Evolutionary conservation across 2,329 filamentous ascomycete genomes (phyloP).

Genomic region (Beauveria bassiana): DNA sequence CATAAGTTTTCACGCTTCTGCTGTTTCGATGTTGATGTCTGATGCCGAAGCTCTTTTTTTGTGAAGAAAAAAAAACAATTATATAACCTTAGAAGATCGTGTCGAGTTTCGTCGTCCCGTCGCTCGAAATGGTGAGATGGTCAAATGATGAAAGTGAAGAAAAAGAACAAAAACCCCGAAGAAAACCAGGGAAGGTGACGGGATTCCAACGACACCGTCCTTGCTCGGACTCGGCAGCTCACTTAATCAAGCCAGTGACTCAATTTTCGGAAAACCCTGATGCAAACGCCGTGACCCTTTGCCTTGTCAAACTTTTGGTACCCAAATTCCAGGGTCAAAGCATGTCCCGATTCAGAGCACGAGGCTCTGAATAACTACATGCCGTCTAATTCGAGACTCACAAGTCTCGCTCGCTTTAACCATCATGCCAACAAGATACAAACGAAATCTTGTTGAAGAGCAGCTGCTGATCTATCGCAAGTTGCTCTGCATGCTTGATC

Average conservation of each 20-base stretch:
- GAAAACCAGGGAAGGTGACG: slow-evolving; percentile 5
- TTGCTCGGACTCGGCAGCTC: background rate
- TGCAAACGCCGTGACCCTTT: slow-evolving; percentile 7
- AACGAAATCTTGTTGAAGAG: background rate
- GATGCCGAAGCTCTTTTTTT: slow-evolving; percentile 3
- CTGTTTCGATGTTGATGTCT: background rate
- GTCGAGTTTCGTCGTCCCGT: slow-evolving; percentile 3
- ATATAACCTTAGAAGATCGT: slow-evolving; percentile 4
- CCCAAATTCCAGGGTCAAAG: slow-evolving; percentile 2
- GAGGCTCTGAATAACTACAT: background rate
- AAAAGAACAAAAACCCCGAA: background rate
- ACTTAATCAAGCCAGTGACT: background rate
- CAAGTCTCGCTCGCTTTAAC: slow-evolving; percentile 1
- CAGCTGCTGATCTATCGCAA: background rate
- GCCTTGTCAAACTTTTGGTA: slow-evolving; percentile 6
- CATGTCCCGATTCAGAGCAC: background rate
- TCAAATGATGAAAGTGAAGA: background rate
- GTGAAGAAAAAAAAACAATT: background rate
- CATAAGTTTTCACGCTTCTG: slow-evolving; percentile 1
- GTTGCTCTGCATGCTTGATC: background rate
- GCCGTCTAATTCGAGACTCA: slow-evolving; percentile 2
- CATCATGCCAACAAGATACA: slow-evolving; percentile 9
- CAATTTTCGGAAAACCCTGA: background rate
- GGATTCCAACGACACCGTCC: background rate
- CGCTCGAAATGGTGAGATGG: background rate